A percentile compares a stretch with the other conserved stretches of the same genome.
These are phyloP conservation scores for Tetrahymena malaccensis DNA, from an alignment of 73 alveolate genomes.

Conservation along the genomic window DNA sequence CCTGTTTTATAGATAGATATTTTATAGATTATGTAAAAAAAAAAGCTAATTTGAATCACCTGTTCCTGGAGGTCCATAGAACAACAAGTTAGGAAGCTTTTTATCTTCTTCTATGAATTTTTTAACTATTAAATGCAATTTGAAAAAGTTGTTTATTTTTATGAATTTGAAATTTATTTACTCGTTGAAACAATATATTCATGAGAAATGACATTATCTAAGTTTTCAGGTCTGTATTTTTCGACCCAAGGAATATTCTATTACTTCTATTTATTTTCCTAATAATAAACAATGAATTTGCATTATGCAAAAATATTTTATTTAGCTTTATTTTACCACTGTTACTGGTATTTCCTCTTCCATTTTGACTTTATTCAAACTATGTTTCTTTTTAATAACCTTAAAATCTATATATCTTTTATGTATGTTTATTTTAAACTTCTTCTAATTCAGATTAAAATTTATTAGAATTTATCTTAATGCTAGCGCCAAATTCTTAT, in stretches of 20 bases:
- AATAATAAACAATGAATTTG: neutral
- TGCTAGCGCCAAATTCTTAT: neutral
- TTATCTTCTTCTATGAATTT: constrained; percentile 59
- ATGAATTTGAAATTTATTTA: neutral
- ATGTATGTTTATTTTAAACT: neutral
- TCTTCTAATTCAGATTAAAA: neutral
- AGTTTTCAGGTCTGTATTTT: constrained; percentile 63
- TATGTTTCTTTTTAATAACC: neutral
- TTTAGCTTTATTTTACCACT: neutral
- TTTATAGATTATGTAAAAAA: neutral
- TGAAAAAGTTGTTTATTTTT: neutral
- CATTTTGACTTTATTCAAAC: neutral
- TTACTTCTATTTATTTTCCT: constrained; percentile 2
- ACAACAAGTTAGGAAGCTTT: constrained; percentile 81
- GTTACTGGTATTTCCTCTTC: neutral
- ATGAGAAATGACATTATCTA: constrained; percentile 78
- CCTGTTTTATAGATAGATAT: neutral
- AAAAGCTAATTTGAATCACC: constrained; percentile 19
- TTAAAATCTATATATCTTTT: neutral
- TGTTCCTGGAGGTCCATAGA: constrained; percentile 97
- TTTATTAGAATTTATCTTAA: neutral
- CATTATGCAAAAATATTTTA: neutral
- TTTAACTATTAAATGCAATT: constrained; percentile 11
- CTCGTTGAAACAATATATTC: constrained; percentile 78
- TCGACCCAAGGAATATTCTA: constrained; percentile 76